Percentiles rank a stretch among this genome's conserved stretches.
Conservation (phyloP, 2,329 filamentous ascomycete genomes). For the Colletotrichum agaves region DNA sequence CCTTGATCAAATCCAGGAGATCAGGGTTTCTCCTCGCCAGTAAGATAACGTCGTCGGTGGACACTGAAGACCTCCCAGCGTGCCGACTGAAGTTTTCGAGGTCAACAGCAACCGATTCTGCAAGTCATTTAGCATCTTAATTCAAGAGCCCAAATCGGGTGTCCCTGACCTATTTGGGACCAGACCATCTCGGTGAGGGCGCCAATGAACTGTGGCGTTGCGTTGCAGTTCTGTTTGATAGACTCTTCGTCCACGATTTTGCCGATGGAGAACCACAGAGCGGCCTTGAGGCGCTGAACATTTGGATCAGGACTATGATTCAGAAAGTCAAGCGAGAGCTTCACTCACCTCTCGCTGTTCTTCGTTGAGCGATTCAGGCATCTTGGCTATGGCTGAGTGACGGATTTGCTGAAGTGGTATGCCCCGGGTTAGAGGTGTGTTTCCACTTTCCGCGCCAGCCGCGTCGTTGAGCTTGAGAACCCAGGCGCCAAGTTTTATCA, state of each 20-base stretch:
- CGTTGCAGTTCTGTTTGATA: conserved; percentile 78
- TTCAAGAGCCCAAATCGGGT: neutral
- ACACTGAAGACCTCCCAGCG: conserved; percentile 82
- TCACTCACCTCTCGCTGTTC: conserved; percentile 51
- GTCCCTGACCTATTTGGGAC: conserved; percentile 78
- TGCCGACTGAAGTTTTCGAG: conserved; percentile 74
- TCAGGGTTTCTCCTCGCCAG: conserved; percentile 89
- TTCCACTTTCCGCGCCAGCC: conserved; percentile 36
- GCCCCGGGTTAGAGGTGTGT: neutral
- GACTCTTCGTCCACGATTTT: conserved; percentile 91
- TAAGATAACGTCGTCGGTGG: conserved; percentile 87
- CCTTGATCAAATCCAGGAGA: conserved; percentile 78
- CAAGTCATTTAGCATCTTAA: neutral
- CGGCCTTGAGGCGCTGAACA: conserved; percentile 79
- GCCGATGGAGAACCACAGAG: conserved; percentile 85
- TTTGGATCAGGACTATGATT: neutral
- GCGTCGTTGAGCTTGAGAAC: conserved; percentile 14
- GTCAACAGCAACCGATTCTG: conserved; percentile 67
- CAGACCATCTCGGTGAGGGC: conserved; percentile 88
- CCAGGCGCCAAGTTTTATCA: too few species aligned
- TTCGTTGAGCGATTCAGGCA: conserved; percentile 48
- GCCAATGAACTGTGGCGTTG: conserved; percentile 91
- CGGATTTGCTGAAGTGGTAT: neutral
- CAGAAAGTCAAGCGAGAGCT: rapidly evolving
- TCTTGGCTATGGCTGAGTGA: conserved; percentile 36